phyloP scores from a whole-genome alignment of 73 alveolate genomes.

The Stentor roeselii region DNA sequence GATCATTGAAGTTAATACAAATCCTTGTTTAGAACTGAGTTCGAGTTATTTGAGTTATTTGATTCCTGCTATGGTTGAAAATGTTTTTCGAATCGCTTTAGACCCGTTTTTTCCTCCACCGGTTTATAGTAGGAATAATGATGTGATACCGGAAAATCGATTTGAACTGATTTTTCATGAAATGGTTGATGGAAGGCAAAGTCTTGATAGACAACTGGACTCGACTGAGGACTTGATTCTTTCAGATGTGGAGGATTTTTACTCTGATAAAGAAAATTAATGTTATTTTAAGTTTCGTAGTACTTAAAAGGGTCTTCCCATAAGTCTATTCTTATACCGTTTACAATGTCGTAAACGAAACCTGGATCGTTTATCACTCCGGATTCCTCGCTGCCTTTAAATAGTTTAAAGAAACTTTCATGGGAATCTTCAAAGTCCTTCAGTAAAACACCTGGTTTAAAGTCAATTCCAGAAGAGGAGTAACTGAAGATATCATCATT shows the following conservation, averaged over 20 bases:
- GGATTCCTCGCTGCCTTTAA: neutral
- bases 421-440: constrained; percentile 8
- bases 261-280: too few species aligned
- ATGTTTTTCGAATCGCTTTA: constrained; percentile 78
- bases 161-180: constrained; percentile 15
- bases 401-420: neutral
- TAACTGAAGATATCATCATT: neutral
- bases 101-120: constrained; percentile 55
- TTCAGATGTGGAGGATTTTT: too few species aligned
- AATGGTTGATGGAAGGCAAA: neutral
- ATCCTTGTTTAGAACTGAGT: constrained; percentile 86
- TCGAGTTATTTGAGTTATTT: constrained; percentile 69
- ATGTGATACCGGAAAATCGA: neutral
- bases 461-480: constrained; percentile 4
- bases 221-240: too few species aligned
- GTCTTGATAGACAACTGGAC: too few species aligned
- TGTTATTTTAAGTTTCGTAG: constrained; percentile 19
- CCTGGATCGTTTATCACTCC: neutral
- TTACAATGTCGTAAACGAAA: constrained; percentile 2
- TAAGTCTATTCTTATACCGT: constrained; percentile 22
- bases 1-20: constrained; percentile 84
- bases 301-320: constrained; percentile 21
- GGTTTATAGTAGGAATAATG: neutral
- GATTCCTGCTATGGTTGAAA: constrained; percentile 86
- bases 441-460: neutral